A percentile compares a stretch with the other conserved stretches of the same genome.
Evolutionary conservation across 2,329 filamentous ascomycete genomes (phyloP).

Genomic region (Laburnicola sp.): DNA sequence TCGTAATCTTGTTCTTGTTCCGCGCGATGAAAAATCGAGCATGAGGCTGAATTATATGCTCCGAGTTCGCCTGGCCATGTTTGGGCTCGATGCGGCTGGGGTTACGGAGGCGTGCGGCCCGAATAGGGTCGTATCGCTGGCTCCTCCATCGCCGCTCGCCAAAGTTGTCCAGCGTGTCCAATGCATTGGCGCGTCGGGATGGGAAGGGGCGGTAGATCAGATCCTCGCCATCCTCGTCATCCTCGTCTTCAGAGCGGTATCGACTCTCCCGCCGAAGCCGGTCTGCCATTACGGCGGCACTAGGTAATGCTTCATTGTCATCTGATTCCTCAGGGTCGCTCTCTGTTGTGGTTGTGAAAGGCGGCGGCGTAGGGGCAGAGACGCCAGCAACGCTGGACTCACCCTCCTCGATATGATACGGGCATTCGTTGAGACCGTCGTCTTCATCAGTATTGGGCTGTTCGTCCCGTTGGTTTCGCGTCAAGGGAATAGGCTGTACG

Average conservation of each 20-base stretch:
- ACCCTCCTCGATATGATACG: slow-evolving; percentile 30
- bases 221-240: slow-evolving; percentile 44
- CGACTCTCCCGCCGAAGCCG: slow-evolving; percentile 44
- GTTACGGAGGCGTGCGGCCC: slow-evolving; percentile 33
- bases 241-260: slow-evolving; percentile 43
- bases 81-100: slow-evolving; percentile 42
- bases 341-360: slow-evolving; percentile 47
- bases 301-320: slow-evolving; percentile 44
- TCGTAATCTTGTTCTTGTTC: slow-evolving; percentile 80
- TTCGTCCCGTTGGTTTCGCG: slow-evolving; percentile 10
- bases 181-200: slow-evolving; percentile 26
- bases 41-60: slow-evolving; percentile 66
- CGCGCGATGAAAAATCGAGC: slow-evolving; percentile 83
- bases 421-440: slow-evolving; percentile 34
- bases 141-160: slow-evolving; percentile 45
- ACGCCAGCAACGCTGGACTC: slow-evolving; percentile 29
- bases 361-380: slow-evolving; percentile 44
- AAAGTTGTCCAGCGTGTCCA: slow-evolving; percentile 31
- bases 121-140: slow-evolving; percentile 30
- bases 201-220: slow-evolving; percentile 24
- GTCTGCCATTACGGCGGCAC: slow-evolving; percentile 45
- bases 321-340: slow-evolving; percentile 40
- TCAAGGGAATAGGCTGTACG: slow-evolving; percentile 1
- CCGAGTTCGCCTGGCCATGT: slow-evolving; percentile 23
- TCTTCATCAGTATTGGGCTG: slow-evolving; percentile 20